Percentiles rank a stretch among this genome's conserved stretches.
Evolutionary conservation across 495 filamentous ascomycete species (phyloP).

Genomic region (Evernia prunastri): DNA sequence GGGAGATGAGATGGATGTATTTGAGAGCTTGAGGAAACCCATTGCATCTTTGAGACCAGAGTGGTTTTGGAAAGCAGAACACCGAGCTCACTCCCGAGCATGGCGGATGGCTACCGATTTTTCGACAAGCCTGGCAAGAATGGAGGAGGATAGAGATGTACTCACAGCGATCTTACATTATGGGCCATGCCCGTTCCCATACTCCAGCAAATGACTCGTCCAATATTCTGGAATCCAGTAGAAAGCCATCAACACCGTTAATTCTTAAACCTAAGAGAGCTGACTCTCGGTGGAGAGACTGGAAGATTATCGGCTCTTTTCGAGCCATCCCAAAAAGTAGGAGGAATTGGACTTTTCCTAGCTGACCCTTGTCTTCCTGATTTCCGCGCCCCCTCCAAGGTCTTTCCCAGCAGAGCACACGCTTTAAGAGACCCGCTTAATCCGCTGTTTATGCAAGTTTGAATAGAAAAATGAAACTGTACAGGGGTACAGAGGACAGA

Average conservation of each 20-base stretch:
- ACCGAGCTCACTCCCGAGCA: constrained; percentile 20
- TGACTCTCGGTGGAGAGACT: too few species aligned
- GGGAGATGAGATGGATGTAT: constrained; percentile 31
- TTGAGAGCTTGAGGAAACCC: constrained; percentile 33
- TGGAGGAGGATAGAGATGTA: too few species aligned
- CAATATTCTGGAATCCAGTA: too few species aligned
- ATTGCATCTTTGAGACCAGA: constrained; percentile 24
- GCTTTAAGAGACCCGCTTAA: not conserved
- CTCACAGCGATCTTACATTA: too few species aligned
- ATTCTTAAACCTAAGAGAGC: too few species aligned
- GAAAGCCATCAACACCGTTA: too few species aligned
- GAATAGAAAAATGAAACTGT: not conserved
- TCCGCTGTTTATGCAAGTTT: constrained; percentile 4
- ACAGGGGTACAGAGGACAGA: not conserved
- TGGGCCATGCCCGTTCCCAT: too few species aligned
- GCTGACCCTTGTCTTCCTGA: too few species aligned
- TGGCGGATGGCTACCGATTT: constrained; percentile 23
- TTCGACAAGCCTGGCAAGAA: not conserved
- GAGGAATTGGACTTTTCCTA: too few species aligned
- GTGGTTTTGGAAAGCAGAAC: constrained; percentile 30
- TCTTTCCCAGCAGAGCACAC: not conserved
- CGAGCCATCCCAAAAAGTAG: too few species aligned
- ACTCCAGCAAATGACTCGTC: too few species aligned
- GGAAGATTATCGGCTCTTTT: too few species aligned
- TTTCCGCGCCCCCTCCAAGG: not conserved